Base-by-base conservation (phyloP, 2,329 filamentous ascomycete species). In the Penicillium griseofulvum region DNA sequence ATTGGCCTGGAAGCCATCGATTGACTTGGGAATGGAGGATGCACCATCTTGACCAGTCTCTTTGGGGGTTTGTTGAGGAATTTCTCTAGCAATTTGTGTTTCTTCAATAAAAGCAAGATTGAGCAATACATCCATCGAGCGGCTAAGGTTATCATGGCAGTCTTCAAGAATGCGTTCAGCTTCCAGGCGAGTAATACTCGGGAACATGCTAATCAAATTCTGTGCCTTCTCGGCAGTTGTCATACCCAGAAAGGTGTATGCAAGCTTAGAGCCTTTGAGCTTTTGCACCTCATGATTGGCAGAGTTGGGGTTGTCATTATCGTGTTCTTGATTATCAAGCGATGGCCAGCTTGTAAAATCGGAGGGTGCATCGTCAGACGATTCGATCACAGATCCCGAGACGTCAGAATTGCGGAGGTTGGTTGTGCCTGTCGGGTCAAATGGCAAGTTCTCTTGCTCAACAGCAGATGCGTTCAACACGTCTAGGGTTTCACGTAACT, bases 41-140 rank as follows among this genome's bases (percentile, higher is more conserved):
- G 72, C 75, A 44, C 73, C 70, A 2, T 71, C 75, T 17, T 38
- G 17, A 9, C 26, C 26, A 4, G 2, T 34, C 14, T 54, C 52
- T n/a, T 24, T 14, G 8, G 50, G 50, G 6, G 28, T 51, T 31
- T 51, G 12, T 34, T 51, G 52, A 7, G 47, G 34, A 3, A 16
- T 19, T 4, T 79, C 75, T 36, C 73, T 74, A 16, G 82, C 78
- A 51, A 83, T 78, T 0, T 83, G 83, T 1, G 79, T 81, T 54
- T 91, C 84, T 55, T 90, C 85, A 5, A 97, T 85, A 66, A 87
- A 91, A 19, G 89, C 85, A 14, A 90, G 80, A 61, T 89, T 95
- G 31, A 97, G 81, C 12, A 97, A 77, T 55, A 91, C 86, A 64
- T 96, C 91, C 58, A 95, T 86, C 1, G 90, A 85, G 14, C 80